These are phyloP conservation scores for Diaporthe citri DNA, from an alignment of 2,329 filamentous ascomycete species.

Conservation along the genomic window DNA sequence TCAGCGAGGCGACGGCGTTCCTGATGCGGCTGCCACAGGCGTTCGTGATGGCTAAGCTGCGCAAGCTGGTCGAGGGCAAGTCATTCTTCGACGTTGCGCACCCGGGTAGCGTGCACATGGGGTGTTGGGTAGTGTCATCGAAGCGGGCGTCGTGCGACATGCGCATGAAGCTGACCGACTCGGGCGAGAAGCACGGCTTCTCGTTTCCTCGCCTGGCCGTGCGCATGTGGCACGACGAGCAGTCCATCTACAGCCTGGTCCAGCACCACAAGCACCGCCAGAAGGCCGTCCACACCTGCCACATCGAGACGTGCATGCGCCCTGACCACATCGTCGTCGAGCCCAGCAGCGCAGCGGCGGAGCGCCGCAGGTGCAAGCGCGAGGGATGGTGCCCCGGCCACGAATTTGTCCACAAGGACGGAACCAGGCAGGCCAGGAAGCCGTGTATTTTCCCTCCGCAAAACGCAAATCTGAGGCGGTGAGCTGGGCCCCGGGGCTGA, in stretches of 20 bases:
- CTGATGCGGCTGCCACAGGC: constrained; percentile 19
- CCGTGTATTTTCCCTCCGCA: constrained; percentile 11
- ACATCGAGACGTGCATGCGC: constrained; percentile 11
- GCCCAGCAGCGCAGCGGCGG: background rate
- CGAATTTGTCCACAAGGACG: constrained; percentile 17
- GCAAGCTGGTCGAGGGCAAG: background rate
- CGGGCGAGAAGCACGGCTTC: constrained; percentile 8
- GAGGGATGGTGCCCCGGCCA: constrained; percentile 11
- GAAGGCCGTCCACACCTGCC: constrained; percentile 19
- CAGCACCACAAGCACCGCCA: constrained; percentile 21
- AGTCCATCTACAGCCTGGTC: constrained; percentile 24
- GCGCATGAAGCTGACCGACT: constrained; percentile 25
- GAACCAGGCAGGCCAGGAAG: constrained; percentile 25
- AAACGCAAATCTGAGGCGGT: background rate
- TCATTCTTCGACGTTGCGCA: constrained; percentile 24
- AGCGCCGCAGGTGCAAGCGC: constrained; percentile 22
- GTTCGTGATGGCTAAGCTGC: background rate
- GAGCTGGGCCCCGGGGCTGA: background rate
- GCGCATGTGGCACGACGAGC: constrained; percentile 32
- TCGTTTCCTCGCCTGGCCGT: constrained; percentile 19
- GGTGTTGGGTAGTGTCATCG: constrained; percentile 28
- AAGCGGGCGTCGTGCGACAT: background rate
- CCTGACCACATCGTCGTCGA: constrained; percentile 31
- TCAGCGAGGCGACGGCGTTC: constrained; percentile 31
- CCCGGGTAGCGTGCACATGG: background rate